A percentile compares a stretch with the other conserved stretches of the same genome.
These are phyloP conservation scores for Cystobasidium sp. DNA, from an alignment of 1,284 basidiomycete genomes.

Conservation along the genomic window DNA sequence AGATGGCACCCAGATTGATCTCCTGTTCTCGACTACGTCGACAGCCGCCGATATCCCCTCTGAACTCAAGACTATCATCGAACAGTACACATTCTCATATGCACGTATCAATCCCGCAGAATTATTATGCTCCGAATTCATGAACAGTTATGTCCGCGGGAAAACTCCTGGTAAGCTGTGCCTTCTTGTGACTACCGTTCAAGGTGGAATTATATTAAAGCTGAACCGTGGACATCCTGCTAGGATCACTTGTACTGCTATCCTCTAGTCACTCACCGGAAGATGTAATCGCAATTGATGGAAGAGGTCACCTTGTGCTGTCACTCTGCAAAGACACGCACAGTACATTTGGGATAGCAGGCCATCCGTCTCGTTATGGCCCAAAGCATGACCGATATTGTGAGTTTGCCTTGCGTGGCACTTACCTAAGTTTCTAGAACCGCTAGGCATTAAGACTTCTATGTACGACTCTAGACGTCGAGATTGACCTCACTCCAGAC, in stretches of 20 bases:
- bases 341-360: constrained; percentile 11
- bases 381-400: constrained; percentile 18
- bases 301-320: constrained; percentile 28
- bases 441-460: not conserved
- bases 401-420: not conserved
- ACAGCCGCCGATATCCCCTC: constrained; percentile 1
- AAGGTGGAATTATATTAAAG: not conserved
- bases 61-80: constrained; percentile 21
- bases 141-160: constrained; percentile 30
- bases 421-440: not conserved
- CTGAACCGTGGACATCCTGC: too few species aligned
- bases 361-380: constrained; percentile 8
- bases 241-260: constrained; percentile 23
- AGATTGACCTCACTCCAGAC: constrained; percentile 25
- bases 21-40: constrained; percentile 6
- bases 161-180: not conserved
- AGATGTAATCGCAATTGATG: constrained; percentile 28
- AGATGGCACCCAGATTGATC: constrained; percentile 10
- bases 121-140: constrained; percentile 28
- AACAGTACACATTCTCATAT: constrained; percentile 17
- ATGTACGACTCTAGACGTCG: not conserved
- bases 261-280: constrained; percentile 5
- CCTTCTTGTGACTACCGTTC: not conserved
- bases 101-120: constrained; percentile 28
- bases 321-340: constrained; percentile 25